Base-by-base conservation (phyloP, 176 grass and related monocot species). In the Carex scoparia region DNA sequence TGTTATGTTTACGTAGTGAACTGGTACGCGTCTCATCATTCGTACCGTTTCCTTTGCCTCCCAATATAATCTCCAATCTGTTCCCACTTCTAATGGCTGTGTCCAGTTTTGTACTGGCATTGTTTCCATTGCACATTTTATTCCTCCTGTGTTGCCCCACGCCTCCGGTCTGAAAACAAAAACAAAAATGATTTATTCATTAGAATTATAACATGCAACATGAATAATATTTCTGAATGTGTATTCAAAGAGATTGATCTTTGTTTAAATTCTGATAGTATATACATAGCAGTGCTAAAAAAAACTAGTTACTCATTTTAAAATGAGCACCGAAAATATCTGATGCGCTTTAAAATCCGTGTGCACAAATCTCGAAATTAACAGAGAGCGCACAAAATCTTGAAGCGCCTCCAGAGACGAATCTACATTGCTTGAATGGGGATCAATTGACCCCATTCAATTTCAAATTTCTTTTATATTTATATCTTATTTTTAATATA, bases 81-180 rank as follows among this genome's bases (percentile, higher is more conserved):
- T 94, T 8, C 87, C 90, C 67, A 94, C 74, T 79, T 89, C 79
- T 16, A 90, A 65, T 54, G 84, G 69, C 0, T 32, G 40, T 59
- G 88, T 87, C 71, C 65, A 56, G 51, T 92, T 90, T 59, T 77
- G 13, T 46, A 94, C 77, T 35, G 93, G 93, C 79, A 85, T 86
- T 63, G 93, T 94, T 85, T 94, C 90, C 93, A 92, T 90, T 5
- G 93, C 93, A 64, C 97, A 96, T 83, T 99, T 99, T 82, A 99
- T 94, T 66, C 97, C 97, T 49, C 72, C 90, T 0, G 91, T 23
- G 84, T 99, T 99, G 63, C 87, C 97, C 97, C 97, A 99, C 0
- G 90, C 90, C 69, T 89, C 87, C 2, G 91, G 88, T 84, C 97
- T 99, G 86, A 81, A 13, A 57, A 44, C 4, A 81, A 4, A 84